These are phyloP conservation scores for Lasiodiplodia sp. DNA, from an alignment of 2,329 filamentous ascomycete species.

Conservation along the genomic window DNA sequence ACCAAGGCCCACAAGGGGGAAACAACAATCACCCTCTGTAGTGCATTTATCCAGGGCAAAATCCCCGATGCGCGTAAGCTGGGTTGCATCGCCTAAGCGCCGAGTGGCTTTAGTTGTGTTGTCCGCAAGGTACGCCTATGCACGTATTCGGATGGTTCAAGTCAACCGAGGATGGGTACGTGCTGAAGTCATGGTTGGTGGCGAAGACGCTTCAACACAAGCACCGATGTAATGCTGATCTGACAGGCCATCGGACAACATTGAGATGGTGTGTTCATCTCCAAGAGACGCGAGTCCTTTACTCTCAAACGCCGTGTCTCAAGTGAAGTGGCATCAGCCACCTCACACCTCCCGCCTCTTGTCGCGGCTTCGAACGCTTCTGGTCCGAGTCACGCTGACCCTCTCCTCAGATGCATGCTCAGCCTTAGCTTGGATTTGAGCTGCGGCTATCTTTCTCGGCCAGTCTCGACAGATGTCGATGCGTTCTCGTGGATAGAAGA, in stretches of 20 bases:
- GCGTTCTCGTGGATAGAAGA: constrained; percentile 80
- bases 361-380: constrained; percentile 16
- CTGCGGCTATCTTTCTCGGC: constrained; percentile 74
- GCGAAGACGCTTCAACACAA: not conserved
- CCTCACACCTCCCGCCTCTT: constrained; percentile 8
- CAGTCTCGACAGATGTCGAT: constrained; percentile 93
- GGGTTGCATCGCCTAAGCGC: not conserved
- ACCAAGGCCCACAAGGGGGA: not conserved
- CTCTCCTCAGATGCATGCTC: constrained; percentile 1
- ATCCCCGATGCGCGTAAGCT: not conserved
- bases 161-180: not conserved
- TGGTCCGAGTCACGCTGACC: not conserved
- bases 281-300: not conserved
- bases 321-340: not conserved
- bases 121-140: not conserved
- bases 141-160: not conserved
- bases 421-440: not conserved
- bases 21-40: not conserved
- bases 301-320: constrained; percentile 11
- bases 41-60: not conserved
- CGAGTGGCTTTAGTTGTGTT: not conserved
- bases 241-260: not conserved
- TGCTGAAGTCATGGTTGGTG: constrained; percentile 1
- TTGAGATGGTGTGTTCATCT: not conserved
- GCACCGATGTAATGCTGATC: not conserved